Evolutionary conservation across 768 basidiomycete genomes (phyloP).

Genomic region (Podaxis sp.): DNA sequence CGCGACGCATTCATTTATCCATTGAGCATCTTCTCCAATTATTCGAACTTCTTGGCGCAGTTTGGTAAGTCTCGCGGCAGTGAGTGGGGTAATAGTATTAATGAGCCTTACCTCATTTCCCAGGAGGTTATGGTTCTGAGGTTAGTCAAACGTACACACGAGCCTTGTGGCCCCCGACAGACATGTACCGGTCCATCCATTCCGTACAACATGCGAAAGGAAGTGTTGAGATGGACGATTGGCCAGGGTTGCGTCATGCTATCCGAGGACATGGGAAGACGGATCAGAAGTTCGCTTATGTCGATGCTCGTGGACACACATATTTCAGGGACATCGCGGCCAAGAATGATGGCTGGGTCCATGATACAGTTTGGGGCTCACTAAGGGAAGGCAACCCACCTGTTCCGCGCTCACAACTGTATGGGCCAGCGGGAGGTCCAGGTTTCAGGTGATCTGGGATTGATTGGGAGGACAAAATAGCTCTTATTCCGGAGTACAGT

Average conservation of each 20-base stretch:
- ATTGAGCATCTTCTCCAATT: slow-evolving; percentile 27
- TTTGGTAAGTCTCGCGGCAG: slow-evolving; percentile 21
- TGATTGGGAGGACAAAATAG: background rate
- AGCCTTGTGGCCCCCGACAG: slow-evolving; percentile 25
- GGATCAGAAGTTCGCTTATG: slow-evolving; percentile 29
- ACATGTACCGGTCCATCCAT: slow-evolving; percentile 22
- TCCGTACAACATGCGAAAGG: slow-evolving; percentile 31
- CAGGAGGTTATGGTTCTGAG: slow-evolving; percentile 29
- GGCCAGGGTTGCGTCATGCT: slow-evolving; percentile 31
- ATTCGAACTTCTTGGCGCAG: slow-evolving; percentile 25
- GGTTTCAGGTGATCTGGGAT: slow-evolving; percentile 22
- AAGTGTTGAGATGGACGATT: slow-evolving; percentile 31
- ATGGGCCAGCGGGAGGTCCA: slow-evolving; percentile 27
- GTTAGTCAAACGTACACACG: slow-evolving; percentile 29
- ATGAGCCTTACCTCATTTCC: background rate
- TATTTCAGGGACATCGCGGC: slow-evolving; percentile 30
- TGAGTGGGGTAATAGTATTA: background rate
- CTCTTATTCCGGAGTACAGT: background rate
- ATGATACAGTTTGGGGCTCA: slow-evolving; percentile 29
- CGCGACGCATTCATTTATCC: slow-evolving; percentile 57
- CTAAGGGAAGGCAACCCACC: slow-evolving; percentile 26
- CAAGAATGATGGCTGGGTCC: slow-evolving; percentile 32
- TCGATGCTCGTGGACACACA: slow-evolving; percentile 27
- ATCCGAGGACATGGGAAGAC: slow-evolving; percentile 31
- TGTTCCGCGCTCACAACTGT: slow-evolving; percentile 27